Conservation (phyloP, 208 protist species). For the Leishmania mexicana region DNA sequence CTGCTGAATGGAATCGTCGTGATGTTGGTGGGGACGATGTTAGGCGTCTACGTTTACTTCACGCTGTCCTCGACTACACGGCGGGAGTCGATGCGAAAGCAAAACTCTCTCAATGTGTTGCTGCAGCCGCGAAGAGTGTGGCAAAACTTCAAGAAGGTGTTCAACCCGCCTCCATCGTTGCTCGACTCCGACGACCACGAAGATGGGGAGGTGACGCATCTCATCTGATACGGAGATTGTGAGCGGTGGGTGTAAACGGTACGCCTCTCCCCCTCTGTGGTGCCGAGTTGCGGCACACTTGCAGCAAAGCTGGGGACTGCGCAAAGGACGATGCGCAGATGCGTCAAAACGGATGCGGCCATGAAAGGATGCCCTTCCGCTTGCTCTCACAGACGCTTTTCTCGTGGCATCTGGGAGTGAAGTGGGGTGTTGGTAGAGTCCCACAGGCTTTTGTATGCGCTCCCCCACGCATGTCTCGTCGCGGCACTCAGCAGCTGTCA, state of each 20-base stretch:
- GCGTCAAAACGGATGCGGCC: background rate
- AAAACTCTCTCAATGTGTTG: constrained; percentile 31
- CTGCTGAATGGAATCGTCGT: constrained; percentile 50
- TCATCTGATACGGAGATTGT: background rate
- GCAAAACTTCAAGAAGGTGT: constrained; percentile 32
- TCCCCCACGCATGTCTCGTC: background rate
- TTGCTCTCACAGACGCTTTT: background rate
- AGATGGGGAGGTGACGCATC: constrained; percentile 14
- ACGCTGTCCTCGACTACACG: constrained; percentile 55
- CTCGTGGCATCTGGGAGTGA: background rate
- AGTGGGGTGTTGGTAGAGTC: background rate
- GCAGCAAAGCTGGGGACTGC: background rate
- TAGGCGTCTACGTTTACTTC: constrained; percentile 60
- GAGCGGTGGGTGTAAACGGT: background rate
- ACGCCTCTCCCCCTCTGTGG: background rate
- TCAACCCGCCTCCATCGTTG: constrained; percentile 39
- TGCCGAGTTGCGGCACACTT: background rate
- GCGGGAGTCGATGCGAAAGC: constrained; percentile 41
- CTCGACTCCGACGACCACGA: constrained; percentile 11
- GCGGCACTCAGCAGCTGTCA: background rate
- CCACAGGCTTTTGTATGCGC: background rate
- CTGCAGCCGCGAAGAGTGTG: constrained; percentile 36
- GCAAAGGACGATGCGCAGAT: background rate
- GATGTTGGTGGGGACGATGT: constrained; percentile 58
- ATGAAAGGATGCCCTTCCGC: background rate